Percentiles rank a stretch among this genome's conserved stretches.
Evolutionary conservation across 768 basidiomycete genomes (phyloP).

Genomic region (Nevesoporus exiguus): DNA sequence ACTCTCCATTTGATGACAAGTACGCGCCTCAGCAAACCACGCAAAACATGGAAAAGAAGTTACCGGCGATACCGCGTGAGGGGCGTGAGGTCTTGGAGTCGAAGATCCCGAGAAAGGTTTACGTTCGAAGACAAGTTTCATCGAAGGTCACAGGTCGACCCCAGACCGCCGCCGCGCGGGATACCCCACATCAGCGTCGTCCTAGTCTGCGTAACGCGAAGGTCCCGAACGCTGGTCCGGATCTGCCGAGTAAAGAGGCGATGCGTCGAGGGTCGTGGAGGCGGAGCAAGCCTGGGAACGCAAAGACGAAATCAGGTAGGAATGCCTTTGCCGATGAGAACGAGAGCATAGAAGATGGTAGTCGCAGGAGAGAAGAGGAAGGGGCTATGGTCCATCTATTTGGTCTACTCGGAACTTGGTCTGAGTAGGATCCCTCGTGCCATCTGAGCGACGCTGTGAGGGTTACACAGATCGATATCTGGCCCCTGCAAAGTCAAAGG

Average conservation of each 20-base stretch:
- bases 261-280: slow-evolving; percentile 29
- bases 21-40: slow-evolving; percentile 12
- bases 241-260: slow-evolving; percentile 16
- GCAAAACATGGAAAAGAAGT: slow-evolving; percentile 9
- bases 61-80: slow-evolving; percentile 14
- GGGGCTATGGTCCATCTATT: slow-evolving; percentile 29
- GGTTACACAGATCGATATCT: too few relatives aligned
- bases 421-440: slow-evolving; percentile 8
- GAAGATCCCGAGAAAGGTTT: slow-evolving; percentile 21
- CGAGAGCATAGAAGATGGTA: not conserved
- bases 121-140: slow-evolving; percentile 17
- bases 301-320: slow-evolving; percentile 12
- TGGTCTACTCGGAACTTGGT: slow-evolving; percentile 26
- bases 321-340: slow-evolving; percentile 16
- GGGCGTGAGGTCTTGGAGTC: slow-evolving; percentile 6
- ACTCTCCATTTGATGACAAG: slow-evolving; percentile 24
- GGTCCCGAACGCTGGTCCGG: not conserved
- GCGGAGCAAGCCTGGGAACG: slow-evolving; percentile 19
- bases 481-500: too few relatives aligned
- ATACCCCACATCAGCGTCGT: slow-evolving; percentile 13
- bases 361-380: slow-evolving; percentile 21
- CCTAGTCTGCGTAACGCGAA: slow-evolving; percentile 17
- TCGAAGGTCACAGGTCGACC: slow-evolving; percentile 6
- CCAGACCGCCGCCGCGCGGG: slow-evolving; percentile 1
- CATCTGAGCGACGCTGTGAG: not conserved